These are phyloP conservation scores for Sphaerulina vaccinii DNA, from an alignment of 2,329 filamentous ascomycete species.

Conservation along the genomic window DNA sequence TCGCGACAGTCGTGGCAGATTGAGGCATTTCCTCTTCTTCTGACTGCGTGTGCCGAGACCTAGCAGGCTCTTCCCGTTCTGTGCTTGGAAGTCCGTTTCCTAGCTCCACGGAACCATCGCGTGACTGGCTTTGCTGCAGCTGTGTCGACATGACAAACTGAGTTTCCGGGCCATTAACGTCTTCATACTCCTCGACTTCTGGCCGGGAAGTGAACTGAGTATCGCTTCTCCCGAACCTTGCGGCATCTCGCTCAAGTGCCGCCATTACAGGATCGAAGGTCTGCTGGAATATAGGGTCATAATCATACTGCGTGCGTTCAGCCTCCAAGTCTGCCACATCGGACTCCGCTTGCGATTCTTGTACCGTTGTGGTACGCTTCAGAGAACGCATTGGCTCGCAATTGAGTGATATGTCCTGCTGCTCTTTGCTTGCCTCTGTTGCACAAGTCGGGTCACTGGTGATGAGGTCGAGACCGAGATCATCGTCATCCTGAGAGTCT, in stretches of 20 bases:
- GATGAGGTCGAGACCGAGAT: background rate
- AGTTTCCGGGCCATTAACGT: background rate
- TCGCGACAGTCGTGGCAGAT: background rate
- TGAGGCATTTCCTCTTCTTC: background rate
- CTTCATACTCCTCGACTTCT: background rate
- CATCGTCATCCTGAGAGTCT: constrained; percentile 10
- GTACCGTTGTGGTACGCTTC: constrained; percentile 2
- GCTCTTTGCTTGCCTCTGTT: background rate
- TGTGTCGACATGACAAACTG: background rate
- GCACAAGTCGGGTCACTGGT: background rate
- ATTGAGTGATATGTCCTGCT: background rate
- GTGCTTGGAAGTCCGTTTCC: too few relatives aligned
- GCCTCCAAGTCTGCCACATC: constrained; percentile 1
- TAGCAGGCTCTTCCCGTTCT: too few relatives aligned
- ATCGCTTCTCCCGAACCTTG: constrained; percentile 18
- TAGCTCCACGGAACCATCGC: too few relatives aligned
- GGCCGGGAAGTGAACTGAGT: constrained; percentile 12
- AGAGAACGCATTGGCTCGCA: background rate
- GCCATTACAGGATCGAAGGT: constrained; percentile 26
- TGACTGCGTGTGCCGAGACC: too few relatives aligned
- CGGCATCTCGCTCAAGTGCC: constrained; percentile 23
- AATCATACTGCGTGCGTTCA: constrained; percentile 1
- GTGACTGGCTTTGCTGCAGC: background rate
- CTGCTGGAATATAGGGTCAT: constrained; percentile 18
- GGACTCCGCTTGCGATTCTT: constrained; percentile 9